Evolutionary conservation across 2,329 filamentous ascomycete genomes (phyloP).

Genomic region (Colletotrichum lini): DNA sequence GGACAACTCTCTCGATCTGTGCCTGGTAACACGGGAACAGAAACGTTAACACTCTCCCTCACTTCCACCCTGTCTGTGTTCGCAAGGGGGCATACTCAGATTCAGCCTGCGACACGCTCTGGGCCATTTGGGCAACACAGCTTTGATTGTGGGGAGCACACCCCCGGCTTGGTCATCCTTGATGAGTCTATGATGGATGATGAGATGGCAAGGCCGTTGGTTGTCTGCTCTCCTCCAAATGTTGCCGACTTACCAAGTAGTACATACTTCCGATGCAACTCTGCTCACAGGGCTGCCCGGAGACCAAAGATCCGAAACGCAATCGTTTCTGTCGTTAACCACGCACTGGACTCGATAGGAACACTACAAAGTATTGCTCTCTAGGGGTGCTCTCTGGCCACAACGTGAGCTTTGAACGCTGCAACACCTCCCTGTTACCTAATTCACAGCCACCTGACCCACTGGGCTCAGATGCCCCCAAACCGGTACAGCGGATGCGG

Average conservation of each 20-base stretch:
- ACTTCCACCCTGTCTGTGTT: slow-evolving; percentile 12
- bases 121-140: background rate
- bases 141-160: background rate
- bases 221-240: background rate
- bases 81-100: background rate
- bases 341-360: slow-evolving; percentile 25
- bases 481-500: background rate
- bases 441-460: slow-evolving; percentile 17
- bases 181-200: background rate
- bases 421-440: slow-evolving; percentile 3
- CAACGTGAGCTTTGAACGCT: slow-evolving; percentile 24
- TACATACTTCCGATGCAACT: slow-evolving; percentile 10
- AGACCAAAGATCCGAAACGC: slow-evolving; percentile 32
- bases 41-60: slow-evolving; percentile 11
- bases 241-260: slow-evolving; percentile 6
- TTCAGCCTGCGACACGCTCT: background rate
- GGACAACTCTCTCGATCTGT: background rate
- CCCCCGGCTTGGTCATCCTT: background rate
- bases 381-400: slow-evolving; percentile 19
- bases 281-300: slow-evolving; percentile 22
- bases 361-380: background rate
- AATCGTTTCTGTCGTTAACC: slow-evolving; percentile 28
- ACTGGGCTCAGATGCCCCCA: background rate
- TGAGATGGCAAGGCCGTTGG: background rate
- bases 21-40: background rate